Conservation (phyloP, 78 protist genomes). For the Diacronema lutheri region DNA sequence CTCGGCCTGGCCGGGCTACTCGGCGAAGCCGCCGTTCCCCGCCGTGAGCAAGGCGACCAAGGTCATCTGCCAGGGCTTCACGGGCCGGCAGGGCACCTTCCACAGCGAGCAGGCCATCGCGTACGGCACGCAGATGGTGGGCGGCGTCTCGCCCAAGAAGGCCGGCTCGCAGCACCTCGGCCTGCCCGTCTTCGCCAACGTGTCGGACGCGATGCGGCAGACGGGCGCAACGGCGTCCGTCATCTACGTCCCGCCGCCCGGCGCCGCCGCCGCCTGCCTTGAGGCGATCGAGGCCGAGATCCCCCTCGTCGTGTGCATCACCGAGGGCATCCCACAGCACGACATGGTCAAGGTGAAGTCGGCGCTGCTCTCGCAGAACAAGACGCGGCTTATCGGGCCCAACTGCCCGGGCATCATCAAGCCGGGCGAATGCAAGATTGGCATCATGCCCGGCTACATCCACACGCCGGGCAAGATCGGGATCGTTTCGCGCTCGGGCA, state of each 20-base stretch:
- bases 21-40: neutral
- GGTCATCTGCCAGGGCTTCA: constrained; percentile 98
- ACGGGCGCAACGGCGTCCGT: constrained; percentile 91
- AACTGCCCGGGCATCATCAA: constrained; percentile 98
- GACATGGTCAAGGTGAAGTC: constrained; percentile 82
- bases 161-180: constrained; percentile 85
- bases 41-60: constrained; percentile 86
- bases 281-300: constrained; percentile 94
- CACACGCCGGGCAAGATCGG: constrained; percentile 91
- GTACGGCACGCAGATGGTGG: constrained; percentile 98
- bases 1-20: no score
- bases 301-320: constrained; percentile 85
- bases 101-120: constrained; percentile 90
- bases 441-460: constrained; percentile 99
- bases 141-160: constrained; percentile 94
- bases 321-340: constrained; percentile 96
- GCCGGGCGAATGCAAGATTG: constrained; percentile 99
- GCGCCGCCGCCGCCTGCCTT: constrained; percentile 78
- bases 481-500: constrained; percentile 97
- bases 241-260: constrained; percentile 86
- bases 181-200: constrained; percentile 89
- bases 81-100: constrained; percentile 96
- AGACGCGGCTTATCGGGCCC: constrained; percentile 95
- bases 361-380: constrained; percentile 64
- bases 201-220: constrained; percentile 80